Conservation (phyloP, 352 stramenopile species). For the Plasmopara viticola region DNA sequence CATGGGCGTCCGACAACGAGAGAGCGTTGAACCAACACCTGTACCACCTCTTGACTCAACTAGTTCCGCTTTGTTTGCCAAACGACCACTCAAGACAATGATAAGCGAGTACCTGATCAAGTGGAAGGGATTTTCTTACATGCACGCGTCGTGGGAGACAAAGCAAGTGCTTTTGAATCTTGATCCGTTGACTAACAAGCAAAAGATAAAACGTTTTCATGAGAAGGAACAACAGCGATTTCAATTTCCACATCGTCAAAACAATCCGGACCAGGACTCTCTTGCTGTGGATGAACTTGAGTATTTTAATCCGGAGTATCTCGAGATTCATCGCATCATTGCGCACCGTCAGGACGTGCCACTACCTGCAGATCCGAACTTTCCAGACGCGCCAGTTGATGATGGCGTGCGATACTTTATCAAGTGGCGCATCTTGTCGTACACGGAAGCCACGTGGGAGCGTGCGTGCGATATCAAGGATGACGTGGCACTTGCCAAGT, state of each 20-base stretch:
- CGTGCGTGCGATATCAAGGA: slow-evolving; percentile 82
- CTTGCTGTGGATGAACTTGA: slow-evolving; percentile 51
- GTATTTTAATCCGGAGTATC: slow-evolving; percentile 88
- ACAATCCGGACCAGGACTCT: slow-evolving; percentile 30
- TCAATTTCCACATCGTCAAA: slow-evolving; percentile 41
- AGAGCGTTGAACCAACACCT: slow-evolving; percentile 26
- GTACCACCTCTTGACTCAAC: slow-evolving; percentile 18
- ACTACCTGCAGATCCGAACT: slow-evolving; percentile 40
- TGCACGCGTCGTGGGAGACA: slow-evolving; percentile 84
- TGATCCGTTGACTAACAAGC: slow-evolving; percentile 80
- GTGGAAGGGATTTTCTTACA: slow-evolving; percentile 87
- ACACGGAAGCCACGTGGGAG: slow-evolving; percentile 85
- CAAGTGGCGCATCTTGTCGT: slow-evolving; percentile 84
- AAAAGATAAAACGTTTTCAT: slow-evolving; percentile 82
- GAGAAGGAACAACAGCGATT: slow-evolving; percentile 63
- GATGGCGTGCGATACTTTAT: slow-evolving; percentile 79
- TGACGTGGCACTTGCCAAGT: slow-evolving; percentile 74
- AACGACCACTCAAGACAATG: slow-evolving; percentile 25
- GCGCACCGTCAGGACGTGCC: slow-evolving; percentile 64
- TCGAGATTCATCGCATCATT: slow-evolving; percentile 86
- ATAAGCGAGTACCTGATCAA: slow-evolving; percentile 86
- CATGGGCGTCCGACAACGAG: slow-evolving; percentile 63
- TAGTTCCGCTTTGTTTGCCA: slow-evolving; percentile 36
- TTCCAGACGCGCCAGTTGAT: slow-evolving; percentile 73
- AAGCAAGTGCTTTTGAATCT: slow-evolving; percentile 67